These are phyloP conservation scores for Vigna mungo DNA, from an alignment of 306 rosid genomes.

Conservation along the genomic window DNA sequence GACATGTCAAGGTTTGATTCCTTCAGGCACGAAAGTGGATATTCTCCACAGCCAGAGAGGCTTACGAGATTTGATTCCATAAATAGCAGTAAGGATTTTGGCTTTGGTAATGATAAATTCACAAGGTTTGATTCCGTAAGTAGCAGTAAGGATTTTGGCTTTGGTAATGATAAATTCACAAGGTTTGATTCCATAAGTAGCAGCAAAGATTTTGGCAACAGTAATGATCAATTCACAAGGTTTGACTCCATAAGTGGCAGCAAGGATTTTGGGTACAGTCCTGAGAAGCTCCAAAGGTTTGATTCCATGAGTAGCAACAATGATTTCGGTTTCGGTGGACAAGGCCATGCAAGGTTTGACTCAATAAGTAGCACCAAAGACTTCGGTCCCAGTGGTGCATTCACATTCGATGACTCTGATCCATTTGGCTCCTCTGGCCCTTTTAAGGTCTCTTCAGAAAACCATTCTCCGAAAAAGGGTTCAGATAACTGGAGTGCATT, in stretches of 20 bases:
- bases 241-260: constrained; percentile 69
- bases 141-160: constrained; percentile 71
- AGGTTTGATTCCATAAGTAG: constrained; percentile 62
- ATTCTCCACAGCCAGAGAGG: constrained; percentile 57
- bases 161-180: constrained; percentile 33
- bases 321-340: constrained; percentile 59
- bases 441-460: constrained; percentile 80
- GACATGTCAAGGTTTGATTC: constrained; percentile 87
- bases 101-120: constrained; percentile 43
- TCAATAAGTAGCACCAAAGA: constrained; percentile 72
- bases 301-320: constrained; percentile 68
- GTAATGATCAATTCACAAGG: constrained; percentile 45
- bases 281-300: constrained; percentile 51
- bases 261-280: constrained; percentile 61
- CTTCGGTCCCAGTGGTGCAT: constrained; percentile 61
- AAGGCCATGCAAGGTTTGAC: constrained; percentile 70
- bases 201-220: constrained; percentile 61
- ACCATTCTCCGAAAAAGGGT: constrained; percentile 67
- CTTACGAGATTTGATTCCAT: constrained; percentile 67
- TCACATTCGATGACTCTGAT: constrained; percentile 81
- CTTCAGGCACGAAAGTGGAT: constrained; percentile 68
- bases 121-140: constrained; percentile 60
- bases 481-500: constrained; percentile 90
- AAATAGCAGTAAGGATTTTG: constrained; percentile 68
- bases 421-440: constrained; percentile 92